Base-by-base conservation (phyloP, 331 rosid species). In the Malus hybrid region DNA sequence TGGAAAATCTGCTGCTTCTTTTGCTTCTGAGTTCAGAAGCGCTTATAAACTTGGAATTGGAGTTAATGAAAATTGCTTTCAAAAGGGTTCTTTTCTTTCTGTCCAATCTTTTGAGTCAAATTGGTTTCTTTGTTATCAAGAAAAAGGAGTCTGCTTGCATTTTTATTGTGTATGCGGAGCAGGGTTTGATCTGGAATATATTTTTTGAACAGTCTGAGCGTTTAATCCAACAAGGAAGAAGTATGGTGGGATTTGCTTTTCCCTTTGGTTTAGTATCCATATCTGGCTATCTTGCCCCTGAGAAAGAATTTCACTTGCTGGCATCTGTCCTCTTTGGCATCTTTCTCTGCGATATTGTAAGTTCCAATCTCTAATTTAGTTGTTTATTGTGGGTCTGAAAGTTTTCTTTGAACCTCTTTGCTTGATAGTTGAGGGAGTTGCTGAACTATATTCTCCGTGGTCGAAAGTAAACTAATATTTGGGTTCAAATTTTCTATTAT, bases 291-390 rank as follows among this genome's bases (percentile, higher is more conserved):
- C 86, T 66, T 70, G 50, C 55, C 80, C 81, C 83, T 44, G 85
- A 70, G 77, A 84, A 86, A 78, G 91, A 83, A 82, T 61, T 85
- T 75, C 93, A 84, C 70, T 88, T 89, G 93, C 72, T 87, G 82
- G 87, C 71, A 6, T 87, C 90, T 57, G 82, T 85, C 33, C 60
- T 87, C 46, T 33, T 89, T 27, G 98, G 98, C 76, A 80, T 91
- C 76, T 8, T 90, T 77, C 76, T 84, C 81, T 87, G 96, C 88
- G 72, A 70, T 72, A 66, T 88, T 87, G 98, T 93, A 79, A 93
- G 98, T 87, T 7, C 54, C 59, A 67, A 74, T 71, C 70, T 67
- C 27, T 46, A 5, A 61, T 36, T 15, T 60, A 19, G 44, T 73
- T 27, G 69, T 36, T 59, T 60, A 27, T 36, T 39, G 57, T 39